These are phyloP conservation scores for Pseudoperonospora humuli DNA, from an alignment of 352 stramenopile species.

Conservation along the genomic window DNA sequence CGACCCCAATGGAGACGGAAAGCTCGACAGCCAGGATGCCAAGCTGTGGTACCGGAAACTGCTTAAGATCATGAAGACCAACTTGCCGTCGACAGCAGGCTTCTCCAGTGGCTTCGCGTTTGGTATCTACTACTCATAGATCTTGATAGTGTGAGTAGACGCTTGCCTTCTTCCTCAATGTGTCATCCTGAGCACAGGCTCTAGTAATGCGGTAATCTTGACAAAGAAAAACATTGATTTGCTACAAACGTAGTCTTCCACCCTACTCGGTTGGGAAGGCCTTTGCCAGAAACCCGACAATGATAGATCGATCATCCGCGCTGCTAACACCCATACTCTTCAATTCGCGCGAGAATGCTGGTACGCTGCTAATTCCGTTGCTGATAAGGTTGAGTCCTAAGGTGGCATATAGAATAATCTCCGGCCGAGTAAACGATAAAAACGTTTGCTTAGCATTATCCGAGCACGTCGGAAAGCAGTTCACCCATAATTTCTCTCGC, in stretches of 20 bases:
- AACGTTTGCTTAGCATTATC: slow-evolving; percentile 63
- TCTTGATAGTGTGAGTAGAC: background rate
- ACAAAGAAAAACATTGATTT: slow-evolving; percentile 25
- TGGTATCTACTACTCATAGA: slow-evolving; percentile 51
- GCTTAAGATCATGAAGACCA: slow-evolving; percentile 65
- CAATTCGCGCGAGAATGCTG: slow-evolving; percentile 73
- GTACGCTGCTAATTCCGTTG: slow-evolving; percentile 77
- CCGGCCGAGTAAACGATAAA: slow-evolving; percentile 62
- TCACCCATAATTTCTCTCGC: slow-evolving; percentile 68
- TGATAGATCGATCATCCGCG: slow-evolving; percentile 63
- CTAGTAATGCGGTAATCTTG: slow-evolving; percentile 1
- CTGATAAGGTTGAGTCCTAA: slow-evolving; percentile 80
- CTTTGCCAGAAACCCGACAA: slow-evolving; percentile 68
- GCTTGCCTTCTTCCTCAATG: background rate
- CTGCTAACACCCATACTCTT: slow-evolving; percentile 64
- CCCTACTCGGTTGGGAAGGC: slow-evolving; percentile 62
- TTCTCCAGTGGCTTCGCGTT: slow-evolving; percentile 75
- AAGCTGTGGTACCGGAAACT: slow-evolving; percentile 71
- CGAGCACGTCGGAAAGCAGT: slow-evolving; percentile 76
- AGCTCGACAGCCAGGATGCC: slow-evolving; percentile 77
- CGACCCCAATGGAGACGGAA: slow-evolving; percentile 77
- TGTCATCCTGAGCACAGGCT: slow-evolving; percentile 2
- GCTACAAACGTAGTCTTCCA: slow-evolving; percentile 6
- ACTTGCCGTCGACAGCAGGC: slow-evolving; percentile 74
- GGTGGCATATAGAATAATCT: slow-evolving; percentile 75